Evolutionary conservation across 2,329 filamentous ascomycete genomes (phyloP).

Genomic region (Neofusicoccum laricinum): DNA sequence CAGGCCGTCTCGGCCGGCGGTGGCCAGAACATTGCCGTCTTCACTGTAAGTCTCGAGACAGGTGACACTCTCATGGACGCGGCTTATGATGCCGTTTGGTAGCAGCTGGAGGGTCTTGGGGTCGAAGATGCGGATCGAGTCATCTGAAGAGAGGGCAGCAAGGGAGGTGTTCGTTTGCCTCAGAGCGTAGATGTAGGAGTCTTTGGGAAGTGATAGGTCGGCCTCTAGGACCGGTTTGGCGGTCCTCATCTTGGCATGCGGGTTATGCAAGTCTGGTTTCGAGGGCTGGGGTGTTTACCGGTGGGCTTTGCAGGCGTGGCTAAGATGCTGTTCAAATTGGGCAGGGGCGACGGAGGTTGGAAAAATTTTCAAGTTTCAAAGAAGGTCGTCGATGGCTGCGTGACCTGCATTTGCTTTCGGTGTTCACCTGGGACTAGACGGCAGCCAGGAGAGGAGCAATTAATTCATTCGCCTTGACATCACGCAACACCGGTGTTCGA

Average conservation of each 20-base stretch:
- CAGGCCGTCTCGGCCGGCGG: slow-evolving; percentile 68
- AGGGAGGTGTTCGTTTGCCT: slow-evolving; percentile 40
- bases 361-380: background rate
- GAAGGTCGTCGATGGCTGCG: background rate
- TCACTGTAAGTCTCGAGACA: slow-evolving; percentile 58
- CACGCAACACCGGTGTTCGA: background rate
- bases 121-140: slow-evolving; percentile 65
- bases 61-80: slow-evolving; percentile 62
- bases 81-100: slow-evolving; percentile 45
- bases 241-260: slow-evolving; percentile 3
- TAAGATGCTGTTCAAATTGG: background rate
- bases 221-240: slow-evolving; percentile 19
- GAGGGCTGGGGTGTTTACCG: background rate
- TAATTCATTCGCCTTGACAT: background rate
- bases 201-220: slow-evolving; percentile 29
- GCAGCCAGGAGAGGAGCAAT: background rate
- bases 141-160: slow-evolving; percentile 67
- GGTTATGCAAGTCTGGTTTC: background rate
- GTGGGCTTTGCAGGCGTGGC: background rate
- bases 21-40: slow-evolving; percentile 57
- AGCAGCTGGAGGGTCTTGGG: slow-evolving; percentile 54
- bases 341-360: background rate
- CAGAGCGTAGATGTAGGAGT: slow-evolving; percentile 39
- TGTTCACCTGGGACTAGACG: background rate
- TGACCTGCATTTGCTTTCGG: background rate